Evolutionary conservation across 768 basidiomycete species (phyloP).

Genomic region (Tephrocybe sp.): DNA sequence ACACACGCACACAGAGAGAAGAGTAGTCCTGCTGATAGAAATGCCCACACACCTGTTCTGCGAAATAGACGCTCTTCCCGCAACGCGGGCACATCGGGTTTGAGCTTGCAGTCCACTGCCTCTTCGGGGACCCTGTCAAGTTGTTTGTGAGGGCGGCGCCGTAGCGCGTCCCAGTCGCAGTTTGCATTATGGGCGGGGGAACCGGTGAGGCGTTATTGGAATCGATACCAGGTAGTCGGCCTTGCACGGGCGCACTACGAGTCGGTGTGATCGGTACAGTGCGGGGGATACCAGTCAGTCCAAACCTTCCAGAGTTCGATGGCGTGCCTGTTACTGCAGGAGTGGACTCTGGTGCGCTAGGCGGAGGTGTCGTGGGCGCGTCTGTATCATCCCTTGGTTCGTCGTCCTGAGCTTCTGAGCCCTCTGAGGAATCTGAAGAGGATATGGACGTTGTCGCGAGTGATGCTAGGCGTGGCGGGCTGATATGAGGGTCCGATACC

Average conservation of each 20-base stretch:
- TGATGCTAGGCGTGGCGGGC: constrained; percentile 22
- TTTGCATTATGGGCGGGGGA: constrained; percentile 27
- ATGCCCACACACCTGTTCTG: constrained; percentile 59
- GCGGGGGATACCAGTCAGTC: constrained; percentile 46
- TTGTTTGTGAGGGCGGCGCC: constrained; percentile 50
- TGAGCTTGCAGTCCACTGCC: constrained; percentile 45
- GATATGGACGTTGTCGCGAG: constrained; percentile 19
- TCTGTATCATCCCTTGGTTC: neutral
- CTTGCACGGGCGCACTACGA: constrained; percentile 13
- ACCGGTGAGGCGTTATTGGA: constrained; percentile 5
- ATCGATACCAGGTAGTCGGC: constrained; percentile 14
- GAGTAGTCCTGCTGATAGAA: too few relatives aligned
- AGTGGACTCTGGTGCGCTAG: neutral
- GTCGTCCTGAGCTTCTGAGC: neutral
- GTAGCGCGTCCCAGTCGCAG: constrained; percentile 64
- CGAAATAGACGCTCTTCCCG: constrained; percentile 78
- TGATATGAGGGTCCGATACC: neutral
- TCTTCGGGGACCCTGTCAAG: constrained; percentile 37
- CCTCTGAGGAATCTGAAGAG: neutral
- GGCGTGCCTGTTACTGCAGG: constrained; percentile 12
- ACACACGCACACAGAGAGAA: too few relatives aligned
- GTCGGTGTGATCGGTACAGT: constrained; percentile 49
- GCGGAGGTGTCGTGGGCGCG: constrained; percentile 1
- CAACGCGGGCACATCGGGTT: constrained; percentile 70
- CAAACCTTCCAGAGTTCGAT: constrained; percentile 47